Percentiles rank a stretch among this genome's conserved stretches.
Conservation (phyloP, 306 rosid genomes). For the Sophora flavescens region DNA sequence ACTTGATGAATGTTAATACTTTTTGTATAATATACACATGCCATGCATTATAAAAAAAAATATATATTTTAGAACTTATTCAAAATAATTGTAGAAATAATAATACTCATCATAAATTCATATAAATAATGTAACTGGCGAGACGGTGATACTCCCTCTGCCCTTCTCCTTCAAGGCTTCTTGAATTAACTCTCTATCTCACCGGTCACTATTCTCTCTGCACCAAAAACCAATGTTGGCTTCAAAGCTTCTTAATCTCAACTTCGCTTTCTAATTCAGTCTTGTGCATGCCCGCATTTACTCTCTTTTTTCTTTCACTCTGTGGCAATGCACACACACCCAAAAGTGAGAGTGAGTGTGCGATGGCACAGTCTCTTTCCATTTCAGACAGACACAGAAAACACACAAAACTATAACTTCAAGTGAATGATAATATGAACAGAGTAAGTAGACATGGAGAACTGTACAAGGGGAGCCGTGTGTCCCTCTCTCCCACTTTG, state of each 20-base stretch:
- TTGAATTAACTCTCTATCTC: no score
- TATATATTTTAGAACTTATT: no score
- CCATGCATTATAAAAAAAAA: no score
- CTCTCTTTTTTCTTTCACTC: conserved; percentile 14
- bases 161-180: no score
- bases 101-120: no score
- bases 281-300: not conserved
- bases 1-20: no score
- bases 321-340: conserved; percentile 18
- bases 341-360: conserved; percentile 32
- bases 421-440: conserved; percentile 15
- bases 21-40: no score
- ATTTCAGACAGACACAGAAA: conserved; percentile 1
- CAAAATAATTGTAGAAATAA: no score
- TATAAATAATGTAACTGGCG: no score
- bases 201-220: not conserved
- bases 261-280: not conserved
- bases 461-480: conserved; percentile 32
- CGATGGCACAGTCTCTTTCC: conserved; percentile 27
- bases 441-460: conserved; percentile 40
- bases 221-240: not conserved
- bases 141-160: no score
- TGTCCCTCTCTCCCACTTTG: conserved; percentile 37
- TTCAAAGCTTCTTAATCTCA: not conserved
- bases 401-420: conserved; percentile 38